Evolutionary conservation across 202 grass and related monocot genomes (phyloP).

Genomic region (Zoysia matrella): DNA sequence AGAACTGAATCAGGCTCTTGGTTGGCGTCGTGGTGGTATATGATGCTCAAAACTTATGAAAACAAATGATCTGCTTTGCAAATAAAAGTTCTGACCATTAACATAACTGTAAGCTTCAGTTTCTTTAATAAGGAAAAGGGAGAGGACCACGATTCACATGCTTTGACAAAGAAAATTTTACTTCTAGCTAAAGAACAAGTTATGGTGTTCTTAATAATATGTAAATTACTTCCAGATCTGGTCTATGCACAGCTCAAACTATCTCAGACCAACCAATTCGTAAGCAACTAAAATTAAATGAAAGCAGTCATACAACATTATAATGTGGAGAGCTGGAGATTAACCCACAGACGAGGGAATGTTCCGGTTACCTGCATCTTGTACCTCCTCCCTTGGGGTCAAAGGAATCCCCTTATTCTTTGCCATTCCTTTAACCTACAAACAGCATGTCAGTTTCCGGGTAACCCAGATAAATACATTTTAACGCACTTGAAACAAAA

Average conservation of each 20-base stretch:
- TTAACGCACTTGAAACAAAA: neutral
- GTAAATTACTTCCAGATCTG: neutral
- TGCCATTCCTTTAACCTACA: slow-evolving; percentile 95
- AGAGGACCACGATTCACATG: neutral
- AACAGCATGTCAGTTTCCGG: slow-evolving; percentile 6
- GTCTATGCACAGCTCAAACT: slow-evolving; percentile 3
- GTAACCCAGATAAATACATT: neutral
- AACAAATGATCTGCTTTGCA: neutral
- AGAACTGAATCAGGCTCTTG: slow-evolving; percentile 13
- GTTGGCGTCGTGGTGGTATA: neutral
- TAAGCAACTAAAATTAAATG: neutral
- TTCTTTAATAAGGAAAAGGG: slow-evolving; percentile 7
- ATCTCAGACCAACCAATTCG: neutral
- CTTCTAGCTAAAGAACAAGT: neutral
- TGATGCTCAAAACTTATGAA: slow-evolving; percentile 25
- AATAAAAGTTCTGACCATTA: neutral
- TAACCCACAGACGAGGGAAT: neutral
- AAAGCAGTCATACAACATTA: neutral
- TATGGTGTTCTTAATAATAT: neutral
- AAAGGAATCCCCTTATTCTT: slow-evolving; percentile 69
- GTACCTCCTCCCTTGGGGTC: slow-evolving; percentile 67
- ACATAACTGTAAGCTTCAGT: slow-evolving; percentile 11
- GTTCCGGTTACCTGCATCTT: slow-evolving; percentile 74
- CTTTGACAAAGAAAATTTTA: neutral
- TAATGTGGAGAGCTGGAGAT: neutral